phyloP scores from a whole-genome alignment of 108 stramenopile genomes.

The Discostella pseudostelligera region DNA sequence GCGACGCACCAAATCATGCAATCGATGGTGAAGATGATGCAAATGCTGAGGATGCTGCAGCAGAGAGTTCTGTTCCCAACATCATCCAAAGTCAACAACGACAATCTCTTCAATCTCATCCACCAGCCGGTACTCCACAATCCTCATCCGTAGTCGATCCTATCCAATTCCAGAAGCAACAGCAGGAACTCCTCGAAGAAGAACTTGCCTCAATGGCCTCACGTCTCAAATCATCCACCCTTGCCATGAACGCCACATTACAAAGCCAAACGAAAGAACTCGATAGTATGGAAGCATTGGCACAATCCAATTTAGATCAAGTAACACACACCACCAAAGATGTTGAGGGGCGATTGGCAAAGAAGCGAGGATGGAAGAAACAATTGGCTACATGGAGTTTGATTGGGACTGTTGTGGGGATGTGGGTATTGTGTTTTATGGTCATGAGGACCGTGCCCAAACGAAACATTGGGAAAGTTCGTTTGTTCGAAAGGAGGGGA shows the following conservation, averaged over 20 bases:
- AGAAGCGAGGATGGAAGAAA: constrained; percentile 46
- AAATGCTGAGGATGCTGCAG: not conserved
- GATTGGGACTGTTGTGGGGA: constrained; percentile 36
- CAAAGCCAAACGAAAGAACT: constrained; percentile 57
- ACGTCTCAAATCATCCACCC: constrained; percentile 68
- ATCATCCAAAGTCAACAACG: not conserved
- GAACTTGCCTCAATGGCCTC: constrained; percentile 66
- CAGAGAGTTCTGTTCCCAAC: not conserved
- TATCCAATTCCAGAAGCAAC: constrained; percentile 66
- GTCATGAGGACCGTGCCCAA: constrained; percentile 47
- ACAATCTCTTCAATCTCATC: not conserved
- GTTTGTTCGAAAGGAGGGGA: not conserved
- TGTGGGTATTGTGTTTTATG: constrained; percentile 38
- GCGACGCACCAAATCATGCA: not conserved
- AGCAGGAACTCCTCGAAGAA: constrained; percentile 76
- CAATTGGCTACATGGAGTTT: constrained; percentile 38
- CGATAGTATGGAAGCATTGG: constrained; percentile 67
- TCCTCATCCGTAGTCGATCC: constrained; percentile 27
- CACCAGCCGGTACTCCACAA: not conserved
- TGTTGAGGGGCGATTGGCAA: constrained; percentile 50
- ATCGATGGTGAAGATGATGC: constrained; percentile 6
- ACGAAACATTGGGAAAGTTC: constrained; percentile 18
- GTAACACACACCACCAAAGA: constrained; percentile 56
- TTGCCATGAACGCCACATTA: constrained; percentile 60
- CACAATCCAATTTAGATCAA: constrained; percentile 59